phyloP scores from a whole-genome alignment of 345 rosid genomes.

The Populus tremula region DNA sequence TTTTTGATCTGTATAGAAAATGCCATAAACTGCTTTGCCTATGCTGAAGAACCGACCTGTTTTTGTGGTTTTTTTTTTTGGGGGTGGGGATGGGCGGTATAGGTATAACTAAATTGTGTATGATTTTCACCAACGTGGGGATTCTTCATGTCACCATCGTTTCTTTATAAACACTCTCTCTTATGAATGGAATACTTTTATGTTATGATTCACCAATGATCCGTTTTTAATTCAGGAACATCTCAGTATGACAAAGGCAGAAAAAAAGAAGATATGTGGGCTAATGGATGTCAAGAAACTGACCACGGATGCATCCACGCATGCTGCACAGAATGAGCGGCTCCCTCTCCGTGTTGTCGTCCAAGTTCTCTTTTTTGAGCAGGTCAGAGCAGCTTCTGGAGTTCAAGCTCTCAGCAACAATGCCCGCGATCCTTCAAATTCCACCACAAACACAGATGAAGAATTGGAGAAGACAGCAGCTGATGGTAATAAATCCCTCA shows the following conservation, averaged over 20 bases:
- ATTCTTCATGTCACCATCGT: background rate
- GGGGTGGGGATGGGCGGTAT: background rate
- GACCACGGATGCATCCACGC: conserved; percentile 64
- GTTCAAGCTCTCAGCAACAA: conserved; percentile 36
- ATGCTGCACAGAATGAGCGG: conserved; percentile 85
- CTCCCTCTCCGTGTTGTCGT: conserved; percentile 86
- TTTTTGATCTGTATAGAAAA: background rate
- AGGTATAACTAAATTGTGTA: background rate
- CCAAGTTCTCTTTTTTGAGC: conserved; percentile 89
- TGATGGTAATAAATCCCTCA: conserved; percentile 33
- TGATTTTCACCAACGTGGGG: background rate
- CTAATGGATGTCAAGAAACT: conserved; percentile 82
- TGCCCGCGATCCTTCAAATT: conserved; percentile 29
- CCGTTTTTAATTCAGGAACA: conserved; percentile 59
- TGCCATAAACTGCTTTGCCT: background rate
- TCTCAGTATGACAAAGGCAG: conserved; percentile 57
- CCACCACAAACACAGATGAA: conserved; percentile 43
- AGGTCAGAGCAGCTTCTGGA: conserved; percentile 56
- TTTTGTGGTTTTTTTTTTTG: background rate
- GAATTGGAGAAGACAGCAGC: conserved; percentile 40
- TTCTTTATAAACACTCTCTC: background rate
- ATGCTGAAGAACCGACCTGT: background rate
- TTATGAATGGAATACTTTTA: background rate
- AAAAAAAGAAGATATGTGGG: conserved; percentile 68
- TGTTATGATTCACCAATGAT: background rate